These are phyloP conservation scores for Penicillium cosmopolitanum DNA, from an alignment of 495 filamentous ascomycete species.

Conservation along the genomic window DNA sequence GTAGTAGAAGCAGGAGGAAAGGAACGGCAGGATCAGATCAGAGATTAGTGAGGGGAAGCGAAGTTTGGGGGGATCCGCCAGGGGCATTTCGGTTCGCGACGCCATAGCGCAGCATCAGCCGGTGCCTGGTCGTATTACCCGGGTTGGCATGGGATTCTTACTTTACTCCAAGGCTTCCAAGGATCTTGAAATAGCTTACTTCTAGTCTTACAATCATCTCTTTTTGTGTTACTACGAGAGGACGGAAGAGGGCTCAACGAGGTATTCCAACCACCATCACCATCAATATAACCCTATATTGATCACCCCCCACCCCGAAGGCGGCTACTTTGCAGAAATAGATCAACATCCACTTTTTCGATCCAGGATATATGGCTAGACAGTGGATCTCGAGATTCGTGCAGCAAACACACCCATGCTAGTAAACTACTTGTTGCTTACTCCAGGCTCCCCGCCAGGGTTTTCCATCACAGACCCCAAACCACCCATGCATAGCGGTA, in stretches of 20 bases:
- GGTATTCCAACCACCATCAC: too few species aligned
- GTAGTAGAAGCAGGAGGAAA: too few species aligned
- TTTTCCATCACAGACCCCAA: conserved; percentile 59
- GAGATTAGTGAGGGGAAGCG: conserved; percentile 27
- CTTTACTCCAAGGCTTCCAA: too few species aligned
- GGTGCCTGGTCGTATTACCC: conserved; percentile 10
- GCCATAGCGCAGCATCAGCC: conserved; percentile 16
- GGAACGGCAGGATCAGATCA: too few species aligned
- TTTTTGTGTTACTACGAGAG: not conserved
- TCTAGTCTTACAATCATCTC: too few species aligned
- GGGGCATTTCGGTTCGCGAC: conserved; percentile 19
- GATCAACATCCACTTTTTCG: conserved; percentile 52
- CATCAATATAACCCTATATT: too few species aligned
- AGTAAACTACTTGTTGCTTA: conserved; percentile 59
- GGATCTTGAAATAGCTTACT: too few species aligned
- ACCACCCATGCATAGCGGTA: conserved; percentile 64
- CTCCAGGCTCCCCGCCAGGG: conserved; percentile 55
- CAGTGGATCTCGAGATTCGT: not conserved
- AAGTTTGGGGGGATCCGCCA: conserved; percentile 17
- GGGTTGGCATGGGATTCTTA: not conserved
- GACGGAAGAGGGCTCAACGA: not conserved
- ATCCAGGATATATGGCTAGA: not conserved
- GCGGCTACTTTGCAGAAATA: conserved; percentile 67
- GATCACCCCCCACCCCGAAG: conserved; percentile 57
- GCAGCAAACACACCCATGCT: conserved; percentile 41